These are phyloP conservation scores for Trichosphaerium sp. DNA, from an alignment of 78 protist species.

Conservation along the genomic window DNA sequence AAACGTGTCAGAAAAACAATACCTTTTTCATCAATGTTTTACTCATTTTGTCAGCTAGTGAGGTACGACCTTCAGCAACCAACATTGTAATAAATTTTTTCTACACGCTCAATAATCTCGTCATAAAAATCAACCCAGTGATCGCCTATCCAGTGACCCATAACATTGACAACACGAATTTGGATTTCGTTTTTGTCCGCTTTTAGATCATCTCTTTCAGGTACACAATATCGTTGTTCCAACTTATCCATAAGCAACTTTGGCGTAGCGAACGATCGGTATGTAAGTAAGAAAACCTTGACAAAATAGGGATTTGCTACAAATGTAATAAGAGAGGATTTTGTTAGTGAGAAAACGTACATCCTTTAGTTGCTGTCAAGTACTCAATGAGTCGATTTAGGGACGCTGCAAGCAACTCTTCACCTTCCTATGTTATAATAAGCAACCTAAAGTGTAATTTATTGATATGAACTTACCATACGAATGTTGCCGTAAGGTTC, in stretches of 20 bases:
- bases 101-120: conserved; percentile 19
- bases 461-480: no score
- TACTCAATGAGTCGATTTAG: neutral
- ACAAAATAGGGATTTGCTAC: conserved; percentile 8
- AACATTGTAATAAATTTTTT: conserved; percentile 6
- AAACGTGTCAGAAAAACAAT: conserved; percentile 29
- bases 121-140: conserved; percentile 48
- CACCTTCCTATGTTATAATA: no score
- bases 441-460: no score
- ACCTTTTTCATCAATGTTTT: conserved; percentile 26
- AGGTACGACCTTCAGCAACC: conserved; percentile 20
- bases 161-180: conserved; percentile 21
- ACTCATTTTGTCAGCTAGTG: conserved; percentile 18
- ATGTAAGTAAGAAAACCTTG: conserved; percentile 45
- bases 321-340: no score
- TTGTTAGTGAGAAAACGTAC: no score
- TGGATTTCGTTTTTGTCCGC: conserved; percentile 19
- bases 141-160: conserved; percentile 42
- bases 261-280: conserved; percentile 44
- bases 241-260: conserved; percentile 30
- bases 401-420: no score
- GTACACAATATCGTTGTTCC: conserved; percentile 38
- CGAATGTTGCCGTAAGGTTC: no score
- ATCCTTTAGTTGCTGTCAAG: no score
- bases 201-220: conserved; percentile 18